Percentiles rank a stretch among this genome's conserved stretches.
Evolutionary conservation across 345 rosid species (phyloP).

Genomic region (Salix dunnii): DNA sequence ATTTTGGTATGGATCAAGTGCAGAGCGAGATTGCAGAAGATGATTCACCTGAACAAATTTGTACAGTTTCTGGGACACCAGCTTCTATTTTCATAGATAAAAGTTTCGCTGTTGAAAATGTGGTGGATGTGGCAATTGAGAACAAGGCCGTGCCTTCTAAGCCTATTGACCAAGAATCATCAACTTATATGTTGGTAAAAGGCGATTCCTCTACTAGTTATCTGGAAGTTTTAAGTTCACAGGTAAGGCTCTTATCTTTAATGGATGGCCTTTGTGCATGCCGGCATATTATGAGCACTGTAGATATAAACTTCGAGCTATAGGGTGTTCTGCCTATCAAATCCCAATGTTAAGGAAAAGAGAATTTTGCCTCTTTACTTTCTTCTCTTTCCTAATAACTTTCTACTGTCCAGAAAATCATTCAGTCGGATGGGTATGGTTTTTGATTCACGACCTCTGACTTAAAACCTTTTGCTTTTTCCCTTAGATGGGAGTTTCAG

Average conservation of each 20-base stretch:
- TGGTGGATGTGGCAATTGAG: constrained; percentile 34
- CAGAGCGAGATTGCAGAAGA: constrained; percentile 30
- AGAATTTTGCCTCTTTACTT: neutral
- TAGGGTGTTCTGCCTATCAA: neutral
- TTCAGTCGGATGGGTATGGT: neutral
- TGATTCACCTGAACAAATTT: constrained; percentile 26
- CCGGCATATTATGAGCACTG: neutral
- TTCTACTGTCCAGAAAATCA: neutral
- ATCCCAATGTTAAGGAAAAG: neutral
- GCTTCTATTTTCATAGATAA: constrained; percentile 27
- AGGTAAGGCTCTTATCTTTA: constrained; percentile 26
- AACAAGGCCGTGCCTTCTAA: constrained; percentile 29
- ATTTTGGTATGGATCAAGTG: constrained; percentile 26
- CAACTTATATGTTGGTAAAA: constrained; percentile 31
- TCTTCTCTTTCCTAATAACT: neutral
- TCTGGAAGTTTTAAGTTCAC: constrained; percentile 27
- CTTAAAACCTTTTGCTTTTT: neutral
- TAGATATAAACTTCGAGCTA: neutral
- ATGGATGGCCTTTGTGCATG: neutral
- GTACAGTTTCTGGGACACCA: constrained; percentile 36
- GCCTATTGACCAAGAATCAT: constrained; percentile 31
- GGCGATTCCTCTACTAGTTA: constrained; percentile 33
- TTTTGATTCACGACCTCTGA: neutral
- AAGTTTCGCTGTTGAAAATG: constrained; percentile 38
- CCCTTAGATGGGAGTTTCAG: neutral